Evolutionary conservation across 2,329 filamentous ascomycete species (phyloP), one percentile per base, ranked within the genome.

Genomic region (Nannizzia gypsea): DNA sequence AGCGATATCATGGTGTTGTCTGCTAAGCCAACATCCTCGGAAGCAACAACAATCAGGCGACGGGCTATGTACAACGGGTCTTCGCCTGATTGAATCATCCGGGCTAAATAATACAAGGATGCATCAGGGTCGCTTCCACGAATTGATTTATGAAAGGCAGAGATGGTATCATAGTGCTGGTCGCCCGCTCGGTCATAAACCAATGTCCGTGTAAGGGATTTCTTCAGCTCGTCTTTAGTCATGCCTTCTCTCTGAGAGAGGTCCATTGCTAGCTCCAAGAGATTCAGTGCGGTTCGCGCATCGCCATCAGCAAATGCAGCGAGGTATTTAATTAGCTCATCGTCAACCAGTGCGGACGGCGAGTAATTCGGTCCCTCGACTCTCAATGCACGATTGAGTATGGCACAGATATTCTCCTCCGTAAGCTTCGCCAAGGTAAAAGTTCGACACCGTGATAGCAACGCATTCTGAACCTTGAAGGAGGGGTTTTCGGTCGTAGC

Each of bases 401-500:
- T 96, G 13, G 77, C 76, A 17, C 82, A 77, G 3, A 97, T 79
- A 72, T 95, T 83, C 1, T 86, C 82, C 26, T 86, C 81, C 0
- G 81, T 81, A 48, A 99, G 80, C 65, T 90, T 86, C 52, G 85
- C 78, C 8, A 99, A 76, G 0, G 90, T 95, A 67, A 99, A 97
- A 0, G 90, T 95, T 28, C 93, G 82, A 73, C 92, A 97, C 54
- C 93, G 82, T 24, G 89, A 95, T 2, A 97, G 79, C 59, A 99
- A 78, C 1, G 93, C 92, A 64, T 84, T 86, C 66, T 93, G 88
- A 46, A 99, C 84, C 68, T 95, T 92, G 78, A 97, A 97, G 3
- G 87, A 92, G 0, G 93, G 93, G 66, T 99, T 99, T 73, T 99
- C 93, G 0, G 93, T 99, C 2, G 93, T 99, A 5, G 93, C 93